A percentile compares a stretch with the other conserved stretches of the same genome.
These are phyloP conservation scores for Teratosphaeria epicoccoides DNA, from an alignment of 2,329 filamentous ascomycete genomes.

Conservation along the genomic window DNA sequence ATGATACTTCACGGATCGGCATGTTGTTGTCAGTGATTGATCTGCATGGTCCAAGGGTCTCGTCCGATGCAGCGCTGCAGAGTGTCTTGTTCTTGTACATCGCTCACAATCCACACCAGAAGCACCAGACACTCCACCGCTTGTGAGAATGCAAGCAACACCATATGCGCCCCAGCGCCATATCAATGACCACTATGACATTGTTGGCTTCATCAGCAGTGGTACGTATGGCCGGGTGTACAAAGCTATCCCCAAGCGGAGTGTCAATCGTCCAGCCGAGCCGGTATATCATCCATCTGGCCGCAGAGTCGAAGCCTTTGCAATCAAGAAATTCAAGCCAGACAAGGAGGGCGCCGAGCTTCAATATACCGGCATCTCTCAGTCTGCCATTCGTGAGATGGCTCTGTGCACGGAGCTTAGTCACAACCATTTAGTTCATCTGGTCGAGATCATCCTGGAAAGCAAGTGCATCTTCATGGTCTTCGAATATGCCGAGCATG, in stretches of 20 bases:
- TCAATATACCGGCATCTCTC: constrained; percentile 93
- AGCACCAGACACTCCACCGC: constrained; percentile 19
- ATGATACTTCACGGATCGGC: background rate
- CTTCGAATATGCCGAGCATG: constrained; percentile 97
- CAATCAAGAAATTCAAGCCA: constrained; percentile 98
- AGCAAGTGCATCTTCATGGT: constrained; percentile 99
- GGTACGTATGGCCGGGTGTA: constrained; percentile 97
- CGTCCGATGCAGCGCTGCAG: background rate
- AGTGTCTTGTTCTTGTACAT: background rate
- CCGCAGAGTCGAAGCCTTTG: constrained; percentile 62
- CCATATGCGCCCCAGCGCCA: constrained; percentile 63
- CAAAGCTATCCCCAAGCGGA: constrained; percentile 83
- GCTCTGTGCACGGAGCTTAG: constrained; percentile 84
- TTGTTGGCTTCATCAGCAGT: constrained; percentile 95
- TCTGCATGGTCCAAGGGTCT: too few relatives aligned
- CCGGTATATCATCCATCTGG: constrained; percentile 22
- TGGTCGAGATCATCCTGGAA: constrained; percentile 92
- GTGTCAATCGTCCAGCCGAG: constrained; percentile 35
- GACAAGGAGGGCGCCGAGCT: constrained; percentile 91
- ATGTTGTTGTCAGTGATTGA: too few relatives aligned
- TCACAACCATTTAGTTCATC: constrained; percentile 78
- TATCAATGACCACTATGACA: constrained; percentile 86
- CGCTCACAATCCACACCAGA: constrained; percentile 9
- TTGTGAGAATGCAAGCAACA: constrained; percentile 25
- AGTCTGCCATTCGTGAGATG: constrained; percentile 96